Conservation (phyloP, 257 asterid genomes). For the Nicotiana obtusifolia region DNA sequence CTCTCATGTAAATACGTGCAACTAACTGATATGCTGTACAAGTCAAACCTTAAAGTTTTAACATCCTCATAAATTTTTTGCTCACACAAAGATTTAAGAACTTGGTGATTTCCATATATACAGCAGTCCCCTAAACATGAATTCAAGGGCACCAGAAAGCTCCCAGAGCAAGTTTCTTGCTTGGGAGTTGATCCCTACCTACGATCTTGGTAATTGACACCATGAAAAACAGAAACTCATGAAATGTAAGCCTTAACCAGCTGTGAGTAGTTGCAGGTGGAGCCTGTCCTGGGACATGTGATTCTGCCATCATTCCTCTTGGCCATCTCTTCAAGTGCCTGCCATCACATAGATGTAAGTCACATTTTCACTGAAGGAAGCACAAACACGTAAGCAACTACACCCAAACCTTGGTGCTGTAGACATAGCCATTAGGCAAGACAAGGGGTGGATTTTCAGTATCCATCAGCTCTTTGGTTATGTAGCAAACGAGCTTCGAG, state of each 20-base stretch:
- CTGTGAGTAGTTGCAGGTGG: constrained; percentile 55
- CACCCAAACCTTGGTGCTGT: constrained; percentile 82
- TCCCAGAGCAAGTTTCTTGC: constrained; percentile 7
- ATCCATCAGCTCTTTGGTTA: constrained; percentile 90
- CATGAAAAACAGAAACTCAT: constrained; percentile 17
- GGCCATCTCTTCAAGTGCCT: constrained; percentile 96
- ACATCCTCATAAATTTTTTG: background rate
- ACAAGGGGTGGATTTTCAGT: constrained; percentile 97
- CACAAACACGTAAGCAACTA: background rate
- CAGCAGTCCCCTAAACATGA: background rate
- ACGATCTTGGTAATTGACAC: background rate
- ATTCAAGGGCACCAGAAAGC: background rate
- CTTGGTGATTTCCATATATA: constrained; percentile 8
- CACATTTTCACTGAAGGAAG: background rate
- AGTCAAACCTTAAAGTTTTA: background rate
- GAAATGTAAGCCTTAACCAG: constrained; percentile 82
- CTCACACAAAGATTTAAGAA: background rate
- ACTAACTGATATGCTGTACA: background rate
- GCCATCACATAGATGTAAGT: constrained; percentile 1
- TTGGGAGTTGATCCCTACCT: background rate
- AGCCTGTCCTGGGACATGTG: constrained; percentile 86
- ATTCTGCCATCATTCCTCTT: constrained; percentile 68
- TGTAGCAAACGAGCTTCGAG: constrained; percentile 90
- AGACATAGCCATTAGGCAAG: constrained; percentile 92
- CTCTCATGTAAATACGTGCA: background rate